Base-by-base conservation (phyloP, 768 basidiomycete genomes). In the Sporobolomyces pararoseus region DNA sequence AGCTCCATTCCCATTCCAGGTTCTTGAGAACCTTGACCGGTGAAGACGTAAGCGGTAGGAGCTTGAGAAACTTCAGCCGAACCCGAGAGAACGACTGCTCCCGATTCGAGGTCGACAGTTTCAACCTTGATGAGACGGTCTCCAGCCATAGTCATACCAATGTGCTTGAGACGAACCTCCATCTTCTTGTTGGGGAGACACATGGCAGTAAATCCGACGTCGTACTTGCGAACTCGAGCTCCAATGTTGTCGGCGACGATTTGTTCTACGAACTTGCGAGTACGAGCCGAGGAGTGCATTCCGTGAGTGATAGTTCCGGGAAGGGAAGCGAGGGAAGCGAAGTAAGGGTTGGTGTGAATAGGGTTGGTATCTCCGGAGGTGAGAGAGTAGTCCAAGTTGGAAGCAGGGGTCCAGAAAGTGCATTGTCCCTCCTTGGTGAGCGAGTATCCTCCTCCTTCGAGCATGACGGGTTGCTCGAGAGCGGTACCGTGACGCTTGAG, bases 1-100 rank as follows among this genome's bases (percentile, higher is more conserved):
- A 99, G 85, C 74, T 97, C 94, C 93, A 99, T 98, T 25, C 96
- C 96, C 96, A 99, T 98, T 25, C 95, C 92, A 53, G 88, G 87
- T 80, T 98, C 95, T 79, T 98, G 95, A 9, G 94, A 97, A 64
- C 95, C 95, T 79, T 98, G 95, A 35, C 95, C 95, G 47, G 95
- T 98, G 84, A 98, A 98, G 75, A 96, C 92, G 75, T 97, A 98
- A 39, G 90, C 91, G 7, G 93, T 95, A 23, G 81, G 80, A 2
- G 94, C 88, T 79, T 99, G 96, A 4, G 87, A 86, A 70, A 98
- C 92, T 79, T 98, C 92, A 4, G 94, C 91, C 19, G 89, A 86
- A 44, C 96, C 96, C 72, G 88, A 86, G 37, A 99, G 83, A 65
- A 99, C 91, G 81, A 91, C 96, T 79, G 94, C 91, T 47, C 90